Evolutionary conservation across 345 rosid genomes (phyloP), one percentile per base, ranked within the genome.

Genomic region (Brassica cretica): DNA sequence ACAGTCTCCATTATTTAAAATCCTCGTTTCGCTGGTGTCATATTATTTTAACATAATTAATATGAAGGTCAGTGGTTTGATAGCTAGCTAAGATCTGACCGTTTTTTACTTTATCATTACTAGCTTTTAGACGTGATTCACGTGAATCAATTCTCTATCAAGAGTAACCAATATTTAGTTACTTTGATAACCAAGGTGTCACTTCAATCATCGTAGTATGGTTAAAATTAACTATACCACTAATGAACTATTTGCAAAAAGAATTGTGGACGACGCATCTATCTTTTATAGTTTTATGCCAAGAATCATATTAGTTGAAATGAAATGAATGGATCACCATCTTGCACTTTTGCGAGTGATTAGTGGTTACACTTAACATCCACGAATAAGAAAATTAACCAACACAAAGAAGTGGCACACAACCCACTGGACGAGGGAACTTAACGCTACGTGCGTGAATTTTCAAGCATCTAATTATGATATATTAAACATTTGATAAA

Each of bases 371-470:
- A 68, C 27, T 58, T 76, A 46, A 62, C 70, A 49, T 69, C 79
- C 70, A 70, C 69, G 70, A 76, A 76, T 32, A 69, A 30, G 39
- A 69, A 32, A 76, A 19, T 49, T 15, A 69, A 69, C 70, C 60
- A 46, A 76, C 16, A 39, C 7, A 29, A 19, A 68, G 4, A 68
- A 67, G 44, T 59, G 68, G 46, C 60, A 27, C 29, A 27, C 29
- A 75, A 29, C 66, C 68, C 68, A 68, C 14, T 76, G 6, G 53
- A 76, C 2, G 55, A 76, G 39, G 53, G 29, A 76, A 21, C 56
- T 68, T 76, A 69, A 68, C 25, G 53, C 53, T 33, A 21, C 16
- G 9, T 61, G 69, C 27, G 79, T 76, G 61, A 76, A 21, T 69
- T 68, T 46, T 32, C 27, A 19, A 19, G 35, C 7, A 18, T 19